Evolutionary conservation across 1,139 yeast genomes (phyloP), one percentile per base, ranked within the genome.

Genomic region (Yamadazyma diddensiae): DNA sequence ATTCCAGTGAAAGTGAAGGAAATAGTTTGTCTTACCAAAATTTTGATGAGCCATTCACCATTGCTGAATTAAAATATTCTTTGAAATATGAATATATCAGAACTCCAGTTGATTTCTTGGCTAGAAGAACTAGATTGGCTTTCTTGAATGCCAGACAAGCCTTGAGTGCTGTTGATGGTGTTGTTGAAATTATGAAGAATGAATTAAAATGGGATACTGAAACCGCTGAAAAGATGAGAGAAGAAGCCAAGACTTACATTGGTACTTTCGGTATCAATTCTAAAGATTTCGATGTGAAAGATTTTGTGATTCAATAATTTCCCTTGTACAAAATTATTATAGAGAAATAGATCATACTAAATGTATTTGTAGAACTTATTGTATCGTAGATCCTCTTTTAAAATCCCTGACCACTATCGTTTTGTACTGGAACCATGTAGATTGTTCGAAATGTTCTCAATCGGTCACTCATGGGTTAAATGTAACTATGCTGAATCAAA

Each of bases 41-140:
- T 23, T 81, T 82, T 46, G 82, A 81, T 47, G 90, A 86, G 62
- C 96, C 97, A 41, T 88, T 84, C 70, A 81, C 95, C 26, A 82
- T 87, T 54, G 97, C 94, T 34, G 97, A 90, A 65, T 75, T 90
- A 61, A 73, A 79, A 52, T 90, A 88, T 63, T 82, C 90, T 8
- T 71, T 88, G 50, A 67, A 78, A 45, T 76, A 86, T 62, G 97
- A 90, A 66, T 87, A 87, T 56, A 79, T 88, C 30, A 75, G 94
- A 62, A 84, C 92, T 9, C 94, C 96, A 31, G 64, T 82, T 38
- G 97, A 90, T 60, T 88, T 90, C 71, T 71, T 90, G 45, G 88
- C 95, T 36, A 82, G 97, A 69, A 82, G 97, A 70, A 82, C 94
- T 35, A 80, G 97, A 62, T 78, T 87, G 56, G 96, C 96, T 2